Evolutionary conservation across 2,329 filamentous ascomycete genomes (phyloP).

Genomic region (Byssothecium circinans): DNA sequence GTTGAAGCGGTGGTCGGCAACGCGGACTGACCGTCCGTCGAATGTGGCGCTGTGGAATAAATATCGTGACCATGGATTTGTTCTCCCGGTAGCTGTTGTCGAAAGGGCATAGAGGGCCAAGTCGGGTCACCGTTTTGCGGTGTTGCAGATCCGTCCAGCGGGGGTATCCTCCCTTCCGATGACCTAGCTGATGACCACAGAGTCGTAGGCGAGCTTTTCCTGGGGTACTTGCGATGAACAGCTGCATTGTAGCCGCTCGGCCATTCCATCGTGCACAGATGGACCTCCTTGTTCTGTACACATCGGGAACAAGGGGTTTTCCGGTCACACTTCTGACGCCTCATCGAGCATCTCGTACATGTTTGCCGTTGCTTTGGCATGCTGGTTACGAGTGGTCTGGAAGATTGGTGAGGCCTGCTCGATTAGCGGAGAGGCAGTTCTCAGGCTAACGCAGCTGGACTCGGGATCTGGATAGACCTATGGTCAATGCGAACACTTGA

Average conservation of each 20-base stretch:
- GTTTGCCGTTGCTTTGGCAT: constrained; percentile 40
- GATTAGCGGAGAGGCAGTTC: background rate
- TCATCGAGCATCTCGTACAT: constrained; percentile 32
- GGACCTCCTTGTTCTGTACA: constrained; percentile 33
- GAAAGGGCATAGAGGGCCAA: background rate
- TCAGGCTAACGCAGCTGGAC: background rate
- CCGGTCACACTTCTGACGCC: constrained; percentile 39
- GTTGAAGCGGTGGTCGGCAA: constrained; percentile 7
- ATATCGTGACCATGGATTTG: background rate
- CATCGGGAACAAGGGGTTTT: constrained; percentile 31
- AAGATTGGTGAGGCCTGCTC: background rate
- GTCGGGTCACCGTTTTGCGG: background rate
- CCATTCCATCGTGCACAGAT: constrained; percentile 39
- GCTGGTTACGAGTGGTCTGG: background rate
- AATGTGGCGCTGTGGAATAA: background rate
- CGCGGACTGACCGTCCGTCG: background rate
- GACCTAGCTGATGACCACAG: background rate
- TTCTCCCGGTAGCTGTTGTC: background rate
- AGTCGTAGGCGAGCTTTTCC: constrained; percentile 8
- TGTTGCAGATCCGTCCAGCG: background rate
- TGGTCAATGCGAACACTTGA: background rate
- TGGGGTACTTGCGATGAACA: constrained; percentile 32
- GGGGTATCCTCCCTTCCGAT: background rate
- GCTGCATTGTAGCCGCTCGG: constrained; percentile 35
- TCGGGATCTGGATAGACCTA: background rate